These are phyloP conservation scores for Cubamyces sp. DNA, from an alignment of 768 basidiomycete genomes.

Conservation along the genomic window DNA sequence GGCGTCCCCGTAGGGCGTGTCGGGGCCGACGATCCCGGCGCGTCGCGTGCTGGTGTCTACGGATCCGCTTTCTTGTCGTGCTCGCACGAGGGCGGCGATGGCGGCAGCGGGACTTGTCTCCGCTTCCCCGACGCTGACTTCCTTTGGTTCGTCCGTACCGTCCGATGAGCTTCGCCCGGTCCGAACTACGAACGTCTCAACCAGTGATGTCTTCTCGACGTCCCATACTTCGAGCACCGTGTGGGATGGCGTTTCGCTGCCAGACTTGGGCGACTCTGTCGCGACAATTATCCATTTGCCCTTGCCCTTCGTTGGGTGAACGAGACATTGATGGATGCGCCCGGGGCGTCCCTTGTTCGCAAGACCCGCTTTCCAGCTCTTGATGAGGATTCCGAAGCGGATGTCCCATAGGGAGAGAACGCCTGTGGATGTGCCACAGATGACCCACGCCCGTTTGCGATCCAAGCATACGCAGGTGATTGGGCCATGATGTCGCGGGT, in stretches of 20 bases:
- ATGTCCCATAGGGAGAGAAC: slow-evolving; percentile 93
- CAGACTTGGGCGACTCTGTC: slow-evolving; percentile 49
- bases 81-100: slow-evolving; percentile 79
- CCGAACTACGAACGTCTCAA: slow-evolving; percentile 78
- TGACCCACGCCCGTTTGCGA: slow-evolving; percentile 82
- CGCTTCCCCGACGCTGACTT: slow-evolving; percentile 55
- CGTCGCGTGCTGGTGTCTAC: slow-evolving; percentile 22
- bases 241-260: slow-evolving; percentile 36
- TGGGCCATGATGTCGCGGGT: slow-evolving; percentile 84
- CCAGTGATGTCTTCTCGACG: slow-evolving; percentile 76
- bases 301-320: slow-evolving; percentile 87
- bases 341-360: slow-evolving; percentile 54
- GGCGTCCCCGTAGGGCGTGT: slow-evolving; percentile 34
- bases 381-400: slow-evolving; percentile 86
- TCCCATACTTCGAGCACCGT: slow-evolving; percentile 90
- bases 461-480: slow-evolving; percentile 87
- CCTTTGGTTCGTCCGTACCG: slow-evolving; percentile 56
- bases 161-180: slow-evolving; percentile 49
- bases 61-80: slow-evolving; percentile 50
- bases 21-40: slow-evolving; percentile 19
- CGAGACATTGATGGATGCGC: slow-evolving; percentile 70
- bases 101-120: slow-evolving; percentile 70
- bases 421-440: slow-evolving; percentile 86
- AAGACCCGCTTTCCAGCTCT: slow-evolving; percentile 81
- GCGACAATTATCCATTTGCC: slow-evolving; percentile 93